Conservation (phyloP, 169 alveolate genomes). For the Cryptosporidium parvum region DNA sequence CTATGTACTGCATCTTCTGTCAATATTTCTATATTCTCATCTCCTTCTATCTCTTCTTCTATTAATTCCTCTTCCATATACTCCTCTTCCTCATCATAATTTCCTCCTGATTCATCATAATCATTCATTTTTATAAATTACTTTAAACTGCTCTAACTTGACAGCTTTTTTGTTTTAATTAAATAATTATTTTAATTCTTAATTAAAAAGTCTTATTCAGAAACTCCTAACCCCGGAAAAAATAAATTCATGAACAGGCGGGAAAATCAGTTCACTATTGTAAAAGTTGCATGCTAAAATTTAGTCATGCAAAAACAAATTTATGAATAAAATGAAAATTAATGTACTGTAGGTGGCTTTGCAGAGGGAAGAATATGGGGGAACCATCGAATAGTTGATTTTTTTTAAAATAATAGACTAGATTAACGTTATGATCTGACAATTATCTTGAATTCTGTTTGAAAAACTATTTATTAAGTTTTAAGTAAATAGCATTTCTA, state of each 20-base stretch:
- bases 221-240: conserved; percentile 16
- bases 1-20: conserved; percentile 47
- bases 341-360: neutral
- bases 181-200: neutral
- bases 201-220: neutral
- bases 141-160: neutral
- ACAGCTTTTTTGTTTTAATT: neutral
- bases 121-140: conserved; percentile 41
- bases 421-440: neutral
- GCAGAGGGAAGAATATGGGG: neutral
- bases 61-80: conserved; percentile 52
- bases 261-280: neutral
- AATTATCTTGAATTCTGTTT: neutral
- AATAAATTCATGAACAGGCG: neutral
- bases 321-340: too few species aligned
- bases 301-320: neutral
- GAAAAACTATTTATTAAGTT: neutral
- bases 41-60: conserved; percentile 64
- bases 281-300: neutral
- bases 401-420: neutral
- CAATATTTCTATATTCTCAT: conserved; percentile 64
- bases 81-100: conserved; percentile 69
- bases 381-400: neutral
- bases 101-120: conserved; percentile 68
- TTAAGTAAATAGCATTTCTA: neutral